Conservation (phyloP, 306 rosid genomes). For the Spatholobus suberectus region DNA sequence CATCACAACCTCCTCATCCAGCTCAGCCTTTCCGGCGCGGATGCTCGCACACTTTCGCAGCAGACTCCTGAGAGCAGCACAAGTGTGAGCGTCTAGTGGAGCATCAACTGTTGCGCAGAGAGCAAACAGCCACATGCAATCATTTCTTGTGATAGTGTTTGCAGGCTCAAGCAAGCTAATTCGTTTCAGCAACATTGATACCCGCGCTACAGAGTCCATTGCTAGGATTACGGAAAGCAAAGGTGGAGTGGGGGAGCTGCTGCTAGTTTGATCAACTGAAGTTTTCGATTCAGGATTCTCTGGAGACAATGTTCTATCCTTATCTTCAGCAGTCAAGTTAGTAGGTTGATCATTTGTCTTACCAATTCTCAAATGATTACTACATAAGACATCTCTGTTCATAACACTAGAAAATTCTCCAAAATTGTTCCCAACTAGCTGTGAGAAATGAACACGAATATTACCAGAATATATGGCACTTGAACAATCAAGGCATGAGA, state of each 20-base stretch:
- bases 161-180: conserved; percentile 52
- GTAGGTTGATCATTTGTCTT: conserved; percentile 36
- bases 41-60: conserved; percentile 81
- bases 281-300: conserved; percentile 39
- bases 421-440: neutral
- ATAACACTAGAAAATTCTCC: conserved; percentile 20
- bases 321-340: conserved; percentile 25
- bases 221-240: conserved; percentile 55
- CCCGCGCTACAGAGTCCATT: conserved; percentile 68
- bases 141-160: conserved; percentile 54
- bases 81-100: conserved; percentile 75
- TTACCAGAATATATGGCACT: conserved; percentile 21
- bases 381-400: conserved; percentile 29
- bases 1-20: conserved; percentile 78
- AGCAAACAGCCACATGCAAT: conserved; percentile 83
- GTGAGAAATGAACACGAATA: conserved; percentile 16
- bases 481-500: conserved; percentile 60
- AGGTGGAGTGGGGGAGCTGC: conserved; percentile 47
- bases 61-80: conserved; percentile 76
- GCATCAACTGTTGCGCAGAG: conserved; percentile 76
- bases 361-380: conserved; percentile 24
- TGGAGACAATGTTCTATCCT: neutral
- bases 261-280: conserved; percentile 44
- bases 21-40: conserved; percentile 65
- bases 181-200: conserved; percentile 64